Conservation (phyloP, 768 basidiomycete species). For the Amanita thiersii region DNA sequence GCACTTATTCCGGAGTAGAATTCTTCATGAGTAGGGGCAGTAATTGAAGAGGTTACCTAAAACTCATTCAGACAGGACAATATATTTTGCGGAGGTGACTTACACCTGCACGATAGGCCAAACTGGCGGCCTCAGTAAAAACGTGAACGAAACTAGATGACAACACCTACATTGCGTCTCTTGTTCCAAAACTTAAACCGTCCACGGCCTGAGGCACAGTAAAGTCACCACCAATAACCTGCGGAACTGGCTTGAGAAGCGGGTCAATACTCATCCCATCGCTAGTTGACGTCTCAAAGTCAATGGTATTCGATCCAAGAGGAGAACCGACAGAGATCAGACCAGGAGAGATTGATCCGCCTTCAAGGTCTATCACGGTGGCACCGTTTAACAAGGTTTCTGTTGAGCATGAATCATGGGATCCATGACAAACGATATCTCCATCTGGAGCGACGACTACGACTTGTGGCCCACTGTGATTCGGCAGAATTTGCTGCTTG, state of each 20-base stretch:
- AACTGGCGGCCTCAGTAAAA: slow-evolving; percentile 23
- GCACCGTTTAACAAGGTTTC: slow-evolving; percentile 14
- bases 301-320: slow-evolving; percentile 65
- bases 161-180: slow-evolving; percentile 58
- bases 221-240: slow-evolving; percentile 41
- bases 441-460: slow-evolving; percentile 39
- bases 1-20: slow-evolving; percentile 61
- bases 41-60: slow-evolving; percentile 52
- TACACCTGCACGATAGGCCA: slow-evolving; percentile 67
- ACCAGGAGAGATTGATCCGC: slow-evolving; percentile 60
- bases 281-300: slow-evolving; percentile 56
- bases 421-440: slow-evolving; percentile 40
- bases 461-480: slow-evolving; percentile 16
- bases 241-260: slow-evolving; percentile 34
- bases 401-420: slow-evolving; percentile 16
- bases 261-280: slow-evolving; percentile 62
- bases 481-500: slow-evolving; percentile 19
- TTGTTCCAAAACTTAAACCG: slow-evolving; percentile 61
- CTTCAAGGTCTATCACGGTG: slow-evolving; percentile 53
- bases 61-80: neutral
- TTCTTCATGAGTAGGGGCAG: slow-evolving; percentile 44
- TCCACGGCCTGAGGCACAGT: slow-evolving; percentile 61
- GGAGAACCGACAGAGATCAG: slow-evolving; percentile 65
- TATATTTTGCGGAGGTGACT: slow-evolving; percentile 8
- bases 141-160: neutral